phyloP scores from a whole-genome alignment of 2,329 filamentous ascomycete species.

The Phaeosphaeriaceae sp. region DNA sequence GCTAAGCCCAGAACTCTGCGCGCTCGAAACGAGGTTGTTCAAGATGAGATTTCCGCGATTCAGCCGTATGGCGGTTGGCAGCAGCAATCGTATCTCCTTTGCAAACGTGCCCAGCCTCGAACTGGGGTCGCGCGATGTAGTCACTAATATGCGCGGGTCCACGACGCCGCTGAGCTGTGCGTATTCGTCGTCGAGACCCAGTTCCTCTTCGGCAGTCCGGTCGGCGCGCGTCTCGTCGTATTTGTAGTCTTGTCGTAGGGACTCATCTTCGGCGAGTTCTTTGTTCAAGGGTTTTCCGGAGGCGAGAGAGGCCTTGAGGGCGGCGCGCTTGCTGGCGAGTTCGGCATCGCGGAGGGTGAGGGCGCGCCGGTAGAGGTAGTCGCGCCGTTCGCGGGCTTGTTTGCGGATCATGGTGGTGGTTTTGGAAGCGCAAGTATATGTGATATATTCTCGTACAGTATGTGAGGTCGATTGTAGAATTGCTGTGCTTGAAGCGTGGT shows the following conservation, averaged over 20 bases:
- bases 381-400: conserved; percentile 79
- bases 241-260: conserved; percentile 84
- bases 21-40: conserved; percentile 82
- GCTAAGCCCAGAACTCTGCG: conserved; percentile 78
- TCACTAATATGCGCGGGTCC: conserved; percentile 87
- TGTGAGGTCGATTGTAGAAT: not conserved
- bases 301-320: conserved; percentile 84
- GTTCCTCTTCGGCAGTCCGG: conserved; percentile 69
- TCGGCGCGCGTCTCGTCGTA: conserved; percentile 87
- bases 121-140: conserved; percentile 87
- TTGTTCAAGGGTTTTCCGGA: conserved; percentile 86
- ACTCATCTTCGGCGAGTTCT: conserved; percentile 83
- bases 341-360: conserved; percentile 81
- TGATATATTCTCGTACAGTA: not conserved
- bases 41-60: conserved; percentile 92
- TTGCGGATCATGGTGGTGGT: conserved; percentile 32
- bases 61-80: conserved; percentile 84
- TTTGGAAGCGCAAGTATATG: too few relatives aligned
- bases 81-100: conserved; percentile 84
- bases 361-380: conserved; percentile 83
- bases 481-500: not conserved
- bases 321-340: conserved; percentile 87
- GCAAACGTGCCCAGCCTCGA: conserved; percentile 86
- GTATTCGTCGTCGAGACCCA: conserved; percentile 89
- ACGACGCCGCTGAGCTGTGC: conserved; percentile 87